phyloP scores from a whole-genome alignment of 1,284 basidiomycete genomes.

The Leccinum proliferum region DNA sequence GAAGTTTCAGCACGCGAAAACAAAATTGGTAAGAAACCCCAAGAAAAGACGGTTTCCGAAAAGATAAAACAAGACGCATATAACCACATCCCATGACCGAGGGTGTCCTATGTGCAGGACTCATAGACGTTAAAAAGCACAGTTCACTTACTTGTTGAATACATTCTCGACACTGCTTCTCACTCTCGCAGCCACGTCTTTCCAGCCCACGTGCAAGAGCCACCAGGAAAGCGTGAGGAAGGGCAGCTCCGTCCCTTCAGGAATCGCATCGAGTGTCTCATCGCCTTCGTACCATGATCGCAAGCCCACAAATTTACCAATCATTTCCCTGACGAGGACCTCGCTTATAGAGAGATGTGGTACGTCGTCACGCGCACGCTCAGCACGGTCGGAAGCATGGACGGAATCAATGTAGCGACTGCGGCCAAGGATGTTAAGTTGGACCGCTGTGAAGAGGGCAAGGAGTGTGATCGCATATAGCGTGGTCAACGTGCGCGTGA shows the following conservation, averaged over 20 bases:
- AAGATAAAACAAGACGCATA: not conserved
- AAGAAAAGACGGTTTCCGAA: not conserved
- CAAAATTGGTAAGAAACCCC: not conserved
- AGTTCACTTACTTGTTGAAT: slow-evolving; percentile 61
- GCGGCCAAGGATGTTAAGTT: slow-evolving; percentile 81
- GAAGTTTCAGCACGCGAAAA: slow-evolving; percentile 7
- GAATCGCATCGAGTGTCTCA: slow-evolving; percentile 30
- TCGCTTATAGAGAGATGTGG: slow-evolving; percentile 23
- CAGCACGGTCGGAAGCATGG: slow-evolving; percentile 55
- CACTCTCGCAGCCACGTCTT: slow-evolving; percentile 70
- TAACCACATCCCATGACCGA: not conserved
- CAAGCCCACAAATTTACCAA: slow-evolving; percentile 21
- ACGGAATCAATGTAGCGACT: slow-evolving; percentile 75
- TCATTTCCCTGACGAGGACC: slow-evolving; percentile 22
- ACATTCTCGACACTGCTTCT: slow-evolving; percentile 72
- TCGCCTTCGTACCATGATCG: slow-evolving; percentile 10
- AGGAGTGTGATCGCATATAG: slow-evolving; percentile 81
- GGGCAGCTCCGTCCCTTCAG: slow-evolving; percentile 65
- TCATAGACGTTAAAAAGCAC: not conserved
- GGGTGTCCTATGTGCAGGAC: not conserved
- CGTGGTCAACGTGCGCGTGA: slow-evolving; percentile 82
- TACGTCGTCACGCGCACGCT: slow-evolving; percentile 43
- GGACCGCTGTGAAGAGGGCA: slow-evolving; percentile 75
- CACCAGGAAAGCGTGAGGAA: slow-evolving; percentile 89
- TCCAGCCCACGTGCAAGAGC: slow-evolving; percentile 88